Base-by-base conservation (phyloP, 2,329 filamentous ascomycete genomes). In the Xylariaceae sp. region DNA sequence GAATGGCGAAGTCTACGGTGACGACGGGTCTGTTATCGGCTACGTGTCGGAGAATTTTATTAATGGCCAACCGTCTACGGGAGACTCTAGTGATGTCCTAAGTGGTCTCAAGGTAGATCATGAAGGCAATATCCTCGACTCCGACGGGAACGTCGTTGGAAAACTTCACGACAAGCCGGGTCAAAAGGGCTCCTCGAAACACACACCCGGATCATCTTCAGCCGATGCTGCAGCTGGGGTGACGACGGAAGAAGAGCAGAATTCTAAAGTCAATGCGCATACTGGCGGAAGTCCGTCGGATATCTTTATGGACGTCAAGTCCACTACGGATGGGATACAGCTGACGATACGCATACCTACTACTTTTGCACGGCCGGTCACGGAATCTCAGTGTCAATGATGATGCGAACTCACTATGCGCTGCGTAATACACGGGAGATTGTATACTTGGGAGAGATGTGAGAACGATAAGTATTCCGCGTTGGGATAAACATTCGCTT, bases 321-420 rank as follows among this genome's bases (percentile, higher is more conserved):
- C 80, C 39, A 84, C 81, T 3, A 80, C 76, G 47, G 81, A 83
- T 56, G 81, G 81, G 1, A 82, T 83, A 65, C 81, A 83, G 69
- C 69, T 83, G 56, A 82, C 78, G 30, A 82, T 83, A 64, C 79
- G 81, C 66, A 83, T 83, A 59, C 81, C 81, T 23, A 83, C 80
- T 1, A 77, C 82, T 30, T 82, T 83, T 65, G 77, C 77, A 57
- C 74, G 64, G 49, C 66, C 67, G 34, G 58, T 63, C 35, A 60
- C 65, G 55, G 64, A 68, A 56, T 59, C 51, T 53, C 55, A 50
- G 9, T 51, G n/a, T n/a, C 15, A 44, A 15, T 50, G 30, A 23
- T 39, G 15, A 17, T 53, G 11, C 9, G n/a, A 8, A 1, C 23
- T 48, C 4, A 10, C 3, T 34, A 35, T 35, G 23, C 2, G 11